Percentiles rank a stretch among this genome's conserved stretches.
Evolutionary conservation across 495 filamentous ascomycete species (phyloP).

Genomic region (Parmelia sp.): DNA sequence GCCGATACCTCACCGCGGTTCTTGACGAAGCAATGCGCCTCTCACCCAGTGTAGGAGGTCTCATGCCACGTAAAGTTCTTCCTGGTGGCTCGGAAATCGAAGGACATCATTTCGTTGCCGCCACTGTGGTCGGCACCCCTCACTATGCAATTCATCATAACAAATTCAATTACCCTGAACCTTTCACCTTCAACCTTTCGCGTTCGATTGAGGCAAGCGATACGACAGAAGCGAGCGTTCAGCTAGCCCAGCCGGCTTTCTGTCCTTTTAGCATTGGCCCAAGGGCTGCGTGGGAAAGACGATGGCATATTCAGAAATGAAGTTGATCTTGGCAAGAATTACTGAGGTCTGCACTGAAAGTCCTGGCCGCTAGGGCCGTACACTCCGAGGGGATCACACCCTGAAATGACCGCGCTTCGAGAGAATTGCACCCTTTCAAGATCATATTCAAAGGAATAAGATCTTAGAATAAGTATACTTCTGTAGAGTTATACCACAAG

Average conservation of each 20-base stretch:
- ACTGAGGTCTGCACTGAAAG: too few species aligned
- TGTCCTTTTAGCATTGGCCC: constrained; percentile 5
- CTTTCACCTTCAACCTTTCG: constrained; percentile 4
- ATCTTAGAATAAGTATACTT: too few species aligned
- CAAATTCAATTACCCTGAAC: background rate
- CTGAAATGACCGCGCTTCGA: too few species aligned
- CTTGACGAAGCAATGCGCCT: constrained; percentile 61
- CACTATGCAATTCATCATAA: constrained; percentile 8
- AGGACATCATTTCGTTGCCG: constrained; percentile 31
- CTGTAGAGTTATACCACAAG: too few species aligned
- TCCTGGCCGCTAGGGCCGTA: too few species aligned
- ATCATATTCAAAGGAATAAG: too few species aligned
- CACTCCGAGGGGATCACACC: too few species aligned
- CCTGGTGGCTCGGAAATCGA: constrained; percentile 46
- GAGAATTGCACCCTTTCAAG: too few species aligned
- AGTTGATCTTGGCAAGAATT: background rate
- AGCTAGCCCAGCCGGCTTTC: constrained; percentile 1
- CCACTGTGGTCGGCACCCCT: background rate
- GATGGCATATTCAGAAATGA: background rate
- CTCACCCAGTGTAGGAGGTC: constrained; percentile 53
- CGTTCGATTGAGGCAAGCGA: background rate
- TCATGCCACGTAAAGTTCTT: constrained; percentile 52
- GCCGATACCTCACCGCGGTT: constrained; percentile 50
- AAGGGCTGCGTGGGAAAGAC: background rate
- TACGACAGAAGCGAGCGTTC: background rate